Evolutionary conservation across 2,329 filamentous ascomycete species (phyloP).

Genomic region (Phialophora expanda): DNA sequence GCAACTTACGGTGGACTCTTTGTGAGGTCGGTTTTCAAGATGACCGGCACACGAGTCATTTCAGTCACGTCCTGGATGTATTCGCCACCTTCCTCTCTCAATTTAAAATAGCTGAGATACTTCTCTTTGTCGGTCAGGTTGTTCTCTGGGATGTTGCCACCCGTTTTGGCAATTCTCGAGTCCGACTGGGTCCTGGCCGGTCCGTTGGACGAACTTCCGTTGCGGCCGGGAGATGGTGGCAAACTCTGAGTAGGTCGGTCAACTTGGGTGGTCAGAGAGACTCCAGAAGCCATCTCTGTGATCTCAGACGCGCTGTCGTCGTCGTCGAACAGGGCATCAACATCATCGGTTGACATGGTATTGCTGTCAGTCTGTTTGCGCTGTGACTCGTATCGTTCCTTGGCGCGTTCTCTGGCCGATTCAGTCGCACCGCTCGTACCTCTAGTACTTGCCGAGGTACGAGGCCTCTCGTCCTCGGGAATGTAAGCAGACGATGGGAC

Average conservation of each 20-base stretch:
- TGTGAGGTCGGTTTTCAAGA: conserved; percentile 94
- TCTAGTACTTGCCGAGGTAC: conserved; percentile 75
- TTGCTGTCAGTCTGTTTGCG: conserved; percentile 94
- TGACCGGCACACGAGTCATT: conserved; percentile 97
- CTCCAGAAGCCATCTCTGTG: conserved; percentile 88
- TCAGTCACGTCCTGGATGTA: conserved; percentile 98
- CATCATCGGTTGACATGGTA: conserved; percentile 89
- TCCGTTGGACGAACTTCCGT: conserved; percentile 67
- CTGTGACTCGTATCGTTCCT: conserved; percentile 87
- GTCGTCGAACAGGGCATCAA: conserved; percentile 94
- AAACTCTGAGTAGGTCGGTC: conserved; percentile 95
- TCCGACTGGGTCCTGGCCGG: conserved; percentile 92
- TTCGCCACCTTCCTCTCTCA: conserved; percentile 90
- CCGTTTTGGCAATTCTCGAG: conserved; percentile 77
- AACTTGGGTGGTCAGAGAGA: conserved; percentile 71
- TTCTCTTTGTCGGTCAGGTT: conserved; percentile 94
- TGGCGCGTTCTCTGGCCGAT: conserved; percentile 77
- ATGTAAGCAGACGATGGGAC: conserved; percentile 95
- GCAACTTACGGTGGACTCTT: conserved; percentile 98
- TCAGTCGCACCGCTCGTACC: conserved; percentile 79
- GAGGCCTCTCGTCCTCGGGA: conserved; percentile 94
- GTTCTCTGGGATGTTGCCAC: conserved; percentile 72
- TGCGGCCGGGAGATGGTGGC: conserved; percentile 84
- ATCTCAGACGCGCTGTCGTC: conserved; percentile 86
- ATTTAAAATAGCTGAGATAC: conserved; percentile 85